A percentile compares a stretch with the other conserved stretches of the same genome.
Conservation (phyloP, 352 stramenopile species). For the Globisporangium spiculum region DNA sequence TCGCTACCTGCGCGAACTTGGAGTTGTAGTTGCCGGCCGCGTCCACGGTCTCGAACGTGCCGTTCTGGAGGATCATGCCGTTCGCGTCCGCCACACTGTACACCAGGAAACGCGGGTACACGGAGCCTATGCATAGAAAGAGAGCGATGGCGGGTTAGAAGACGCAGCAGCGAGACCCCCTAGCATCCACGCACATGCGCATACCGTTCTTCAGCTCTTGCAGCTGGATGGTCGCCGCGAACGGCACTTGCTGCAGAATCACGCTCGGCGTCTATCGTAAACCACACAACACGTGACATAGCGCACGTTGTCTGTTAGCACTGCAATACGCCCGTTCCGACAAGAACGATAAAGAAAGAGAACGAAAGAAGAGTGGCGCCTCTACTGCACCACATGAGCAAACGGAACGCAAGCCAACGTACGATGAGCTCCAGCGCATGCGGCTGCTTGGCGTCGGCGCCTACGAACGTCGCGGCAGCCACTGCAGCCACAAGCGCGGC, state of each 20-base stretch:
- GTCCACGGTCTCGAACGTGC: conserved; percentile 63
- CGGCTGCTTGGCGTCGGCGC: conserved; percentile 9
- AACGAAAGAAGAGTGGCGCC: neutral
- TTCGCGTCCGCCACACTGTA: conserved; percentile 55
- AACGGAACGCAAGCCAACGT: neutral
- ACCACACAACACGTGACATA: neutral
- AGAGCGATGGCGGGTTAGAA: conserved; percentile 1
- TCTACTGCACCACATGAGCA: neutral
- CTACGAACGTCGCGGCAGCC: neutral
- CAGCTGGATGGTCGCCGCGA: conserved; percentile 62
- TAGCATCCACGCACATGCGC: neutral
- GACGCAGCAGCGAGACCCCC: neutral
- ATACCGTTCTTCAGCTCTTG: conserved; percentile 73
- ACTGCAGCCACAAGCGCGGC: neutral
- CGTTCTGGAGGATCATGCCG: conserved; percentile 51
- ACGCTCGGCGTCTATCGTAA: conserved; percentile 50
- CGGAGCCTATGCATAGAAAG: conserved; percentile 34
- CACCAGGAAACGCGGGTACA: conserved; percentile 61
- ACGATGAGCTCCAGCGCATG: conserved; percentile 7
- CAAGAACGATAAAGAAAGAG: neutral
- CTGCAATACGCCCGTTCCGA: neutral
- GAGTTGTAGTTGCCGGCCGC: conserved; percentile 61
- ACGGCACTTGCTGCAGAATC: conserved; percentile 69
- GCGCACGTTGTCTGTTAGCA: neutral
- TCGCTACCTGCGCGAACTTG: conserved; percentile 31